Conservation (phyloP, 2,329 filamentous ascomycete species). For the Aspergillus fumigatiaffinis region DNA sequence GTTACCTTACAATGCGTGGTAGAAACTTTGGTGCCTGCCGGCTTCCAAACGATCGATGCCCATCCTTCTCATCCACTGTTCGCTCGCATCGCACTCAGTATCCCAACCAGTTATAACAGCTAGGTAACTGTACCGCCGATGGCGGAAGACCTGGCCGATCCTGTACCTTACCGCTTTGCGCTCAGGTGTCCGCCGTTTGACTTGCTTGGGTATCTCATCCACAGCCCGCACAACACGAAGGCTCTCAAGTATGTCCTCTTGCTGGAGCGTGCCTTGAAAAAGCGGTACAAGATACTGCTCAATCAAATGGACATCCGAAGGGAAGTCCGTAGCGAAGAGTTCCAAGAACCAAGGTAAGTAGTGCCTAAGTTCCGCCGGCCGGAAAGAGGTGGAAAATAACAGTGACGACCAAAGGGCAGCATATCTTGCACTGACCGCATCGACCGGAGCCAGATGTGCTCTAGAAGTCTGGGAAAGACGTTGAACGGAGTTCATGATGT, state of each 20-base stretch:
- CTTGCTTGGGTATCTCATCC: slow-evolving; percentile 53
- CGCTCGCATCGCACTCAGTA: slow-evolving; percentile 53
- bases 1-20: slow-evolving; percentile 74
- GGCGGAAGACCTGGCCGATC: slow-evolving; percentile 80
- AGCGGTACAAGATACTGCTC: slow-evolving; percentile 65
- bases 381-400: slow-evolving; percentile 45
- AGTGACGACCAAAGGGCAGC: slow-evolving; percentile 68
- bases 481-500: slow-evolving; percentile 71
- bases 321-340: slow-evolving; percentile 61
- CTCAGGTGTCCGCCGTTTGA: slow-evolving; percentile 34
- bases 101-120: slow-evolving; percentile 91
- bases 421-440: slow-evolving; percentile 63
- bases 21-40: slow-evolving; percentile 68
- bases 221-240: slow-evolving; percentile 54
- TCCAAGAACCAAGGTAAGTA: slow-evolving; percentile 63
- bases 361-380: slow-evolving; percentile 53
- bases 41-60: slow-evolving; percentile 57
- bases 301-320: slow-evolving; percentile 69
- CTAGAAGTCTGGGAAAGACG: slow-evolving; percentile 40
- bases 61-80: slow-evolving; percentile 62
- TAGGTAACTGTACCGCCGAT: slow-evolving; percentile 73
- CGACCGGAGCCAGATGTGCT: slow-evolving; percentile 35
- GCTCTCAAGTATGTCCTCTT: slow-evolving; percentile 51
- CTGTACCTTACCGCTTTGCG: slow-evolving; percentile 56
- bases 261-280: slow-evolving; percentile 50